Conservation (phyloP, 805 yeast species). For the Maudiozyma serrabonitensis region DNA sequence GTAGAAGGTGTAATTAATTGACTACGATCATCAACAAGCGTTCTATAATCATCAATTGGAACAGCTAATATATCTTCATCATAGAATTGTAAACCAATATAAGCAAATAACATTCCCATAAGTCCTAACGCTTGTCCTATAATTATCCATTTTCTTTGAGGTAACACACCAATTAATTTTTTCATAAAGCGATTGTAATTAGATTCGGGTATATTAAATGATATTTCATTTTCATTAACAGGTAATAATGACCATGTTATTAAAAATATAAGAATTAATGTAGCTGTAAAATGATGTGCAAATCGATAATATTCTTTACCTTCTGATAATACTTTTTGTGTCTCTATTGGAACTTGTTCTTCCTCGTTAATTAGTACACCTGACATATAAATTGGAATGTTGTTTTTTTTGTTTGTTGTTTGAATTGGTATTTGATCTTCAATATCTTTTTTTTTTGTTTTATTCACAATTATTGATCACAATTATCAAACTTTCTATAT, state of each 20-base stretch:
- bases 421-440: neutral
- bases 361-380: neutral
- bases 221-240: neutral
- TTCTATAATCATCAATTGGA: constrained; percentile 46
- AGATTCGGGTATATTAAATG: neutral
- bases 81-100: constrained; percentile 60
- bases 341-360: neutral
- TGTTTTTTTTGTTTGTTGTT: neutral
- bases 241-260: constrained; percentile 72
- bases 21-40: constrained; percentile 61
- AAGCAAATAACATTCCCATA: constrained; percentile 61
- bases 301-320: constrained; percentile 73
- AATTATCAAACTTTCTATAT: too few relatives aligned
- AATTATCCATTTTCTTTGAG: constrained; percentile 87
- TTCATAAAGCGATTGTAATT: constrained; percentile 4
- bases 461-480: too few relatives aligned
- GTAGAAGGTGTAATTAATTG: constrained; percentile 16
- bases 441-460: too few relatives aligned
- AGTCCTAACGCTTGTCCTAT: constrained; percentile 65
- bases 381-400: neutral
- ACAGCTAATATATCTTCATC: constrained; percentile 68
- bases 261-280: constrained; percentile 47
- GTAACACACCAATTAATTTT: constrained; percentile 40
- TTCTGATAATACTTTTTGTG: neutral
- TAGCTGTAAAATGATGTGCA: constrained; percentile 63